phyloP scores from a whole-genome alignment of 2,329 filamentous ascomycete species.

The Alternaria sp. region DNA sequence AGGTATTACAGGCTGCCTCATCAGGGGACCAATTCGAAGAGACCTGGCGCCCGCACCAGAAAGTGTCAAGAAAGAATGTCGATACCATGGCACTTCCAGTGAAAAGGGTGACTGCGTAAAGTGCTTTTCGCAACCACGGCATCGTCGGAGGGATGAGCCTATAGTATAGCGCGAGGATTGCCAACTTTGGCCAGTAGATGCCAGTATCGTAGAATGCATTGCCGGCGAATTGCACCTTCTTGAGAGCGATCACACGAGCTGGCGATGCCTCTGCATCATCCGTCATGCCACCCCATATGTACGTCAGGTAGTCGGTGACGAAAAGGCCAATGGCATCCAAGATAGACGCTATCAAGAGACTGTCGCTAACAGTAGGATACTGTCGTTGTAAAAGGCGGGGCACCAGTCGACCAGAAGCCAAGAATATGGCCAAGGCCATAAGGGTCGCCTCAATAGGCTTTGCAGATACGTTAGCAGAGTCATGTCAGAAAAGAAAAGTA shows the following conservation, averaged over 20 bases:
- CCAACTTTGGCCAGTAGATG: slow-evolving; percentile 26
- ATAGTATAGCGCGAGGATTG: slow-evolving; percentile 23
- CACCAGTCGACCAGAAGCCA: slow-evolving; percentile 25
- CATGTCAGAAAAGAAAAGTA: not conserved
- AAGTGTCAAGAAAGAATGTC: slow-evolving; percentile 24
- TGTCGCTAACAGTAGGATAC: slow-evolving; percentile 20
- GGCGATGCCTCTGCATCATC: slow-evolving; percentile 14
- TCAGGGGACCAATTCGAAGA: slow-evolving; percentile 28
- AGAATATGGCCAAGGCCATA: slow-evolving; percentile 13
- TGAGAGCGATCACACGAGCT: slow-evolving; percentile 16
- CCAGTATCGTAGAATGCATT: slow-evolving; percentile 28
- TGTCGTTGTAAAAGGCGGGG: slow-evolving; percentile 23
- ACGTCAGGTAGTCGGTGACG: slow-evolving; percentile 27
- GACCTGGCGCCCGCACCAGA: slow-evolving; percentile 25
- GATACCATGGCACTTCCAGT: slow-evolving; percentile 19
- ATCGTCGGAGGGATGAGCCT: slow-evolving; percentile 23
- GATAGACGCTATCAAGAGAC: slow-evolving; percentile 23
- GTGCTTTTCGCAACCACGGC: slow-evolving; percentile 20
- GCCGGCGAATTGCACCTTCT: slow-evolving; percentile 28
- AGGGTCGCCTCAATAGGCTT: slow-evolving; percentile 21
- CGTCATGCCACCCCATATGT: slow-evolving; percentile 25
- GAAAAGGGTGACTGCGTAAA: slow-evolving; percentile 15
- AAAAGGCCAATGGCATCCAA: slow-evolving; percentile 24
- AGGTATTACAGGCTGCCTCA: slow-evolving; percentile 22
- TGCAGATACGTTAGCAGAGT: slow-evolving; percentile 2